These are phyloP conservation scores for Aegle marmelos DNA, from an alignment of 345 rosid genomes.

Conservation along the genomic window DNA sequence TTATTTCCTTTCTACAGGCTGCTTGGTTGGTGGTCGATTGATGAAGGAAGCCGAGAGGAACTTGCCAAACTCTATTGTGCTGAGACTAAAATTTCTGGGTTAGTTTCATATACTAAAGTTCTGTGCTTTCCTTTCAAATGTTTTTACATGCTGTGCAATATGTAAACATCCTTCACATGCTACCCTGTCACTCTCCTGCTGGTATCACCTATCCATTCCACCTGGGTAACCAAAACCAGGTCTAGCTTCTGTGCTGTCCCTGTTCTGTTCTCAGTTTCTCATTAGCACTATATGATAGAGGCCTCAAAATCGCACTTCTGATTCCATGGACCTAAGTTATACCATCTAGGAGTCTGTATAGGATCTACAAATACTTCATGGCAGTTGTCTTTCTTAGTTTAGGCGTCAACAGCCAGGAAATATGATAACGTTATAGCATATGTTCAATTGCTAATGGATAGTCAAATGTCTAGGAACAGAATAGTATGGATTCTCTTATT, in stretches of 20 bases:
- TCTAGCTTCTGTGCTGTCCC: neutral
- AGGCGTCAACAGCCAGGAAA: neutral
- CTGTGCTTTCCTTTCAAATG: neutral
- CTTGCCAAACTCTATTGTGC: constrained; percentile 74
- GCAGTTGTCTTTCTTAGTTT: neutral
- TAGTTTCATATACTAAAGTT: constrained; percentile 17
- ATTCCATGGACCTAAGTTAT: neutral
- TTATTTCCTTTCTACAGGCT: constrained; percentile 41
- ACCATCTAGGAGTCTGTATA: neutral
- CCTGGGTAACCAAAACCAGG: neutral
- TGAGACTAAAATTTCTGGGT: constrained; percentile 53
- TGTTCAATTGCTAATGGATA: neutral
- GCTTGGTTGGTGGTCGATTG: constrained; percentile 98
- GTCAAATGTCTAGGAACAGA: neutral
- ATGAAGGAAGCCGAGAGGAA: constrained; percentile 89
- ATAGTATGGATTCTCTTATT: neutral
- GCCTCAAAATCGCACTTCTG: neutral
- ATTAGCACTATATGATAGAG: neutral
- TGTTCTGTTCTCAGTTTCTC: neutral
- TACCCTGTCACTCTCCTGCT: neutral
- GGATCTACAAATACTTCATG: neutral
- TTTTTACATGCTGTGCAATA: constrained; percentile 4
- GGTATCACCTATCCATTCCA: neutral
- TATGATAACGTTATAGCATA: neutral
- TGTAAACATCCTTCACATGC: neutral